Percentiles rank a stretch among this genome's conserved stretches.
These are phyloP conservation scores for Candida mesenterica DNA, from an alignment of 1,139 yeast species.

Conservation along the genomic window DNA sequence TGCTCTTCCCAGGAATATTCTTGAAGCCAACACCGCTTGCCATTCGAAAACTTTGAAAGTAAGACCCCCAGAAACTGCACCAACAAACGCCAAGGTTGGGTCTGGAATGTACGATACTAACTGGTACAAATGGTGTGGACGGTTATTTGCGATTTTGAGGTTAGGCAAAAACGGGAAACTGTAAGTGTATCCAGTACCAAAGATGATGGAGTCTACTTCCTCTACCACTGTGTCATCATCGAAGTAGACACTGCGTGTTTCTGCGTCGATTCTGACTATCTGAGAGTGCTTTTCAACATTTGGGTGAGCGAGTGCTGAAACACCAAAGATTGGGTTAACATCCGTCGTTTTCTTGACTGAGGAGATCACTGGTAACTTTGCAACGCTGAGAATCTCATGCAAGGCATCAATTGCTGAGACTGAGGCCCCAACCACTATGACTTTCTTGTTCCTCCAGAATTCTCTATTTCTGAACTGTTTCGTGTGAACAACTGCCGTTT, in stretches of 20 bases:
- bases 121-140: constrained; percentile 37
- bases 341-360: constrained; percentile 13
- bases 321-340: constrained; percentile 8
- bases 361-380: constrained; percentile 16
- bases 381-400: constrained; percentile 14
- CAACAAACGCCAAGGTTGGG: constrained; percentile 42
- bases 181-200: constrained; percentile 51
- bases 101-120: constrained; percentile 47
- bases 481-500: constrained; percentile 14
- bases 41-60: constrained; percentile 52
- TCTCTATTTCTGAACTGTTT: constrained; percentile 16
- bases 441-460: constrained; percentile 33
- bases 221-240: constrained; percentile 26
- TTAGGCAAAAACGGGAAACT: constrained; percentile 42
- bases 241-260: constrained; percentile 22
- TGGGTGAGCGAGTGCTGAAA: constrained; percentile 16
- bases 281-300: constrained; percentile 17
- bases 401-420: constrained; percentile 18
- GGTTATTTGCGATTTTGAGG: constrained; percentile 28
- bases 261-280: constrained; percentile 20
- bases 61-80: constrained; percentile 38
- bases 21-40: constrained; percentile 43
- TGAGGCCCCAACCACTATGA: constrained; percentile 40
- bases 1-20: constrained; percentile 41
- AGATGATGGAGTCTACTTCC: constrained; percentile 38